phyloP scores from a whole-genome alignment of 305 asterid species.

The Plantago coronopus region DNA sequence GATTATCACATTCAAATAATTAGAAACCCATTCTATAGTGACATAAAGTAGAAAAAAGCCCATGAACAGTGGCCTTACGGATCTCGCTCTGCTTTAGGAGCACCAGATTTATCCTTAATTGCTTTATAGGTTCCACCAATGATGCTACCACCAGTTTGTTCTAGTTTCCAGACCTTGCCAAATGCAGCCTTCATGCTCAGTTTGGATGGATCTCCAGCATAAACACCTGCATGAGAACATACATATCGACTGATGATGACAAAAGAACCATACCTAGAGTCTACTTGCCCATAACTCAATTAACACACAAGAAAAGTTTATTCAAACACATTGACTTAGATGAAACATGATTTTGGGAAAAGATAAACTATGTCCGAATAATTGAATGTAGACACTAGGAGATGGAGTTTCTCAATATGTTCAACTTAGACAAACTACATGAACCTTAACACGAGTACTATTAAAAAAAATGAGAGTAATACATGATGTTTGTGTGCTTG shows the following conservation, averaged over 20 bases:
- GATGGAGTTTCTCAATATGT: no score
- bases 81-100: constrained; percentile 63
- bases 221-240: constrained; percentile 56
- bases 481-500: no score
- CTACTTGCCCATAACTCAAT: background rate
- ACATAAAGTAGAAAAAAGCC: constrained; percentile 25
- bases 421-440: background rate
- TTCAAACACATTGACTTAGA: no score
- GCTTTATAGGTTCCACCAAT: constrained; percentile 89
- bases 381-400: no score
- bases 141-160: constrained; percentile 88
- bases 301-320: background rate
- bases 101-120: constrained; percentile 52
- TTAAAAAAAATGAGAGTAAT: background rate
- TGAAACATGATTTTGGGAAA: no score
- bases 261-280: background rate
- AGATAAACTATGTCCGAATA: no score
- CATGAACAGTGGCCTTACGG: constrained; percentile 47
- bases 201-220: constrained; percentile 96
- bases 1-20: constrained; percentile 24
- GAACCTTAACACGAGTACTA: background rate
- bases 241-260: constrained; percentile 1
- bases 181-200: constrained; percentile 97
- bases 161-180: constrained; percentile 97
- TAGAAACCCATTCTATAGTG: constrained; percentile 21